Percentiles rank a stretch among this genome's conserved stretches.
Evolutionary conservation across 225 moss, liverwort and hornwort species (phyloP).

Genomic region (Rhytidiadelphus loreus): DNA sequence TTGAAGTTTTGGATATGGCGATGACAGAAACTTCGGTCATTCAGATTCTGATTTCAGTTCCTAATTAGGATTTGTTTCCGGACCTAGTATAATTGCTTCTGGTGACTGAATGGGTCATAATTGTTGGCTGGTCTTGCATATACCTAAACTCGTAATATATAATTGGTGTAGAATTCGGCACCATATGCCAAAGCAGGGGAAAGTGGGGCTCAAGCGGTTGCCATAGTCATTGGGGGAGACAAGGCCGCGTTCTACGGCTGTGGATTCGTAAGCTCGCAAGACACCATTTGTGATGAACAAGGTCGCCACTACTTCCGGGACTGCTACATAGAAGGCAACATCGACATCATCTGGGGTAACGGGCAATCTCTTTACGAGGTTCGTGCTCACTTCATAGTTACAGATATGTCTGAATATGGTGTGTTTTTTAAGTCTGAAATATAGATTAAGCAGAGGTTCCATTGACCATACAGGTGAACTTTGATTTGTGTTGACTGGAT

Average conservation of each 20-base stretch:
- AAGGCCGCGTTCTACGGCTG: slow-evolving; percentile 52
- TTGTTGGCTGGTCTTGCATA: neutral
- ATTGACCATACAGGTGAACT: neutral
- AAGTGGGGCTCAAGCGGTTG: slow-evolving; percentile 45
- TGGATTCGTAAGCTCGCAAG: slow-evolving; percentile 47
- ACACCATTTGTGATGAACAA: slow-evolving; percentile 33
- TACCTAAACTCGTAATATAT: neutral
- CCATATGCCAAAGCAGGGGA: slow-evolving; percentile 31
- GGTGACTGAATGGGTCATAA: neutral
- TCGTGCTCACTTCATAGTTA: neutral
- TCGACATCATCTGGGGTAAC: slow-evolving; percentile 55
- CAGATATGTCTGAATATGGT: neutral
- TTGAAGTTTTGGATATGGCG: neutral
- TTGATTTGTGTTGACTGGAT: neutral
- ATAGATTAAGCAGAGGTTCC: neutral
- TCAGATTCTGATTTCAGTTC: neutral
- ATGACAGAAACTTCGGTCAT: neutral
- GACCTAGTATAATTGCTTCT: neutral
- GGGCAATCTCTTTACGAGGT: slow-evolving; percentile 55
- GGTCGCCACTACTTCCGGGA: slow-evolving; percentile 57
- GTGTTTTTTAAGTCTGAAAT: neutral
- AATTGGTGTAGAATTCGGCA: slow-evolving; percentile 37
- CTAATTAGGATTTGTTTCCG: neutral
- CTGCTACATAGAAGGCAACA: slow-evolving; percentile 45
- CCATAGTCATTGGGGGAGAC: slow-evolving; percentile 18